Evolutionary conservation across 805 yeast genomes (phyloP).

Genomic region (Wickerhamomyces hampshirensis): DNA sequence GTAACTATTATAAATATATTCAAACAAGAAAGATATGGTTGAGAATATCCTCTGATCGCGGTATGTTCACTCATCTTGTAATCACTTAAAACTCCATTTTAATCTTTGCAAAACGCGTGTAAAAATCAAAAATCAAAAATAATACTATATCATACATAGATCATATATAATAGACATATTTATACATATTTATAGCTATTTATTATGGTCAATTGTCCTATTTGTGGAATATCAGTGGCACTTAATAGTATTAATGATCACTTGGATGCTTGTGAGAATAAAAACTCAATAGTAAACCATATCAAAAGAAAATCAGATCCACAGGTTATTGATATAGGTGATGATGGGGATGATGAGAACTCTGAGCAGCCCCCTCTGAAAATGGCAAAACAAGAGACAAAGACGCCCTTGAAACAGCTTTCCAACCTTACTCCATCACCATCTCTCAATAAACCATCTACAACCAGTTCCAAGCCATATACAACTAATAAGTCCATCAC

Average conservation of each 20-base stretch:
- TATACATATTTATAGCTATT: too few relatives aligned
- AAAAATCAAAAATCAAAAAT: too few relatives aligned
- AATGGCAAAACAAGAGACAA: neutral
- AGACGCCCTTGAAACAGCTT: neutral
- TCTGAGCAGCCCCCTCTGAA: too few relatives aligned
- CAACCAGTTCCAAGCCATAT: neutral
- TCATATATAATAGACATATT: too few relatives aligned
- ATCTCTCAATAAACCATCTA: neutral
- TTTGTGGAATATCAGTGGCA: slow-evolving; percentile 17
- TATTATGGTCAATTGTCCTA: slow-evolving; percentile 26
- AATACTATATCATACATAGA: too few relatives aligned
- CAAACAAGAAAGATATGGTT: too few relatives aligned
- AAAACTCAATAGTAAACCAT: slow-evolving; percentile 3
- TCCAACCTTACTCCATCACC: neutral
- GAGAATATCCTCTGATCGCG: too few relatives aligned
- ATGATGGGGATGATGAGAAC: slow-evolving; percentile 1
- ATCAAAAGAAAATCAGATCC: neutral
- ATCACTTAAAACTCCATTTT: too few relatives aligned
- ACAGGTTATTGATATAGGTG: neutral
- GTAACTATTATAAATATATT: too few relatives aligned
- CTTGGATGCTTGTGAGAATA: slow-evolving; percentile 20
- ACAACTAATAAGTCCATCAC: slow-evolving; percentile 1
- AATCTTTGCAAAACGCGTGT: too few relatives aligned
- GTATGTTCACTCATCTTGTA: too few relatives aligned
- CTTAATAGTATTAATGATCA: slow-evolving; percentile 20